These are phyloP conservation scores for Fusarium sp. DNA, from an alignment of 2,329 filamentous ascomycete genomes.

Conservation along the genomic window DNA sequence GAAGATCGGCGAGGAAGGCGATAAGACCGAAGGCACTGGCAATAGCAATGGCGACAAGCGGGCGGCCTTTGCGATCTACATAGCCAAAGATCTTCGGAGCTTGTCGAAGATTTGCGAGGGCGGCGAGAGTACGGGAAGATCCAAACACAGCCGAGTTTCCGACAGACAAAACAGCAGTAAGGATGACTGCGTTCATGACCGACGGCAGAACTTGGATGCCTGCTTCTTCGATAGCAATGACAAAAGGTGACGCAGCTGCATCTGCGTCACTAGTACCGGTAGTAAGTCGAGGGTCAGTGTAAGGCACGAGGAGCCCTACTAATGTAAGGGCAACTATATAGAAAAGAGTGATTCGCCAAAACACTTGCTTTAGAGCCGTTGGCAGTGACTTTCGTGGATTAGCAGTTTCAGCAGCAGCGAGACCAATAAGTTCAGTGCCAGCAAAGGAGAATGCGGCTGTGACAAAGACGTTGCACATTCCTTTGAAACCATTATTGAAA, in stretches of 20 bases:
- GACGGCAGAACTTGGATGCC: slow-evolving; percentile 84
- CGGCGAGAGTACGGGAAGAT: slow-evolving; percentile 88
- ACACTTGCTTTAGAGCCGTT: slow-evolving; percentile 90
- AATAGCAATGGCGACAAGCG: slow-evolving; percentile 76
- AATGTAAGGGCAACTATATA: slow-evolving; percentile 86
- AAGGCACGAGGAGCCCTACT: slow-evolving; percentile 85
- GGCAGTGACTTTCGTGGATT: slow-evolving; percentile 85
- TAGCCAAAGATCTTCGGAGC: slow-evolving; percentile 82
- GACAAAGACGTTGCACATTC: slow-evolving; percentile 81
- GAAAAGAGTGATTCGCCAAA: slow-evolving; percentile 93
- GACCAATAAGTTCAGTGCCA: slow-evolving; percentile 79
- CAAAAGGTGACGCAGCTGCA: slow-evolving; percentile 86
- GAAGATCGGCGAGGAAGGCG: slow-evolving; percentile 77
- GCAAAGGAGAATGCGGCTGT: slow-evolving; percentile 81
- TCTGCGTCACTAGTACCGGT: slow-evolving; percentile 66
- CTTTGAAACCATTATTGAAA: slow-evolving; percentile 85
- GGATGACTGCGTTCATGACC: slow-evolving; percentile 94
- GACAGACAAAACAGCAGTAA: slow-evolving; percentile 89
- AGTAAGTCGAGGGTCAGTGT: slow-evolving; percentile 72
- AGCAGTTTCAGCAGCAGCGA: slow-evolving; percentile 81
- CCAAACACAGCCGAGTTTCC: slow-evolving; percentile 94
- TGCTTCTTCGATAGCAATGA: slow-evolving; percentile 89
- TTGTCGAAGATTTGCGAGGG: slow-evolving; percentile 87
- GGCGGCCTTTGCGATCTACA: slow-evolving; percentile 84
- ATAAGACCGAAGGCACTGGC: slow-evolving; percentile 77